Base-by-base conservation (phyloP, 202 grass and related monocot species). In the Setaria italica region DNA sequence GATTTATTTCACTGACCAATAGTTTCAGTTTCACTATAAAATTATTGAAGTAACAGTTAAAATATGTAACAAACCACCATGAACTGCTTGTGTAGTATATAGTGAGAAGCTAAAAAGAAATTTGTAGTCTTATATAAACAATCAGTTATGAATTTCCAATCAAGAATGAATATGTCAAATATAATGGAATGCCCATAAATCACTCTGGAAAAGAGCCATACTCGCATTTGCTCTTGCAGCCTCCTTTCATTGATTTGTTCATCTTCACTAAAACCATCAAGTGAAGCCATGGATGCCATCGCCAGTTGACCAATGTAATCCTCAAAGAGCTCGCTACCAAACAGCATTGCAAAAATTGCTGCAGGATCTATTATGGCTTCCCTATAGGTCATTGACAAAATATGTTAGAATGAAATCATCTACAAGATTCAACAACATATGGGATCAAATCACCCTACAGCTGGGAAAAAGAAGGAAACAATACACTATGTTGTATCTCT, bases 291-390 rank as follows among this genome's bases (percentile, higher is more conserved):
- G 60, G 97, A 94, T 21, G 86, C 91, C 90, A 99, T 96, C 11
- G 92, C 97, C 63, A 99, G 74, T 84, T 94, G 80, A 77, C 97
- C 97, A 91, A 99, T 94, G 78, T 99, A 99, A 45, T 96, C 97
- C 78, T 99, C 92, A 85, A 99, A 99, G 65, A 94, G 82, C 74
- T 99, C 97, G 71, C 97, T 99, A 54, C 97, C 97, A 47, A 99
- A 99, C 72, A 99, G 85, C 92, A 99, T 96, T 37, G 94, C 97
- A 67, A 99, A 99, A 80, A 99, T 99, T 75, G 93, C 97, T 87
- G 91, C 88, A 89, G 93, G 94, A 46, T 99, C 93, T 87, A 99
- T 99, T 84, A 99, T 99, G 75, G 86, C 81, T 80, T 99, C 97
- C 81, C 97, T 99, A 63, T 58, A 96, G 45, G 67, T 51, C 59